Base-by-base conservation (phyloP, 2,329 filamentous ascomycete species). In the Diaporthe sp. region DNA sequence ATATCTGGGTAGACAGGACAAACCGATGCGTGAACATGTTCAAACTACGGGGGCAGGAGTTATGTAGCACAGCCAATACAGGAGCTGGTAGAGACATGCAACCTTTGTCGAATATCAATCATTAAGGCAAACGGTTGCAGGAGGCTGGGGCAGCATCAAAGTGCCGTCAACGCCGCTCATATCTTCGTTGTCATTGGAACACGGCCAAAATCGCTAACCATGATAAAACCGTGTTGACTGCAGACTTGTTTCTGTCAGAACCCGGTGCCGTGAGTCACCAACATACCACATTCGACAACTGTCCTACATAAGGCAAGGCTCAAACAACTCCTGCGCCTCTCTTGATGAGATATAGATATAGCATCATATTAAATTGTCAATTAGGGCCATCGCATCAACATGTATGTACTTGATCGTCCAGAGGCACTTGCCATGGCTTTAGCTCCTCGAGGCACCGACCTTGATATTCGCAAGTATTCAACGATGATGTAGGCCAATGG, bases 1-100 rank as follows among this genome's bases (percentile, higher is more conserved):
- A 61, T 72, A 72, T 72, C 57, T 72, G 58, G 60, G 57, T 60
- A 54, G 40, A 72, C 12, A 38, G 70, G 30, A 60, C 70, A 72
- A 60, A n/a, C 28, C 50, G 50, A 58, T 47, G 28, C 22, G 50
- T 64, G 35, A 45, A 28, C 47, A 54, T 68, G 45, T 68, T 54
- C 47, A 28, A 38, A 38, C 64, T 68, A 54, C n/a, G 33, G 64
- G 64, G 47, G 15, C 33, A 40, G 47, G 64, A 68, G 30, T 68
- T 68, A 66, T 15, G 45, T 47, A 52, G 10, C 47, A 40, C 64
- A 68, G 30, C 33, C 45, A 15, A 64, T 10, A 28, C 12, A 33
- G 47, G 47, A 68, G 47, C 64, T 40, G 47, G 33, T 38, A 54
- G 47, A 38, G 30, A 52, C 9, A 30, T 47, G 47, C 30, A 22